phyloP scores from a whole-genome alignment of 1,139 yeast genomes.

The Yamadazyma conglobata region DNA sequence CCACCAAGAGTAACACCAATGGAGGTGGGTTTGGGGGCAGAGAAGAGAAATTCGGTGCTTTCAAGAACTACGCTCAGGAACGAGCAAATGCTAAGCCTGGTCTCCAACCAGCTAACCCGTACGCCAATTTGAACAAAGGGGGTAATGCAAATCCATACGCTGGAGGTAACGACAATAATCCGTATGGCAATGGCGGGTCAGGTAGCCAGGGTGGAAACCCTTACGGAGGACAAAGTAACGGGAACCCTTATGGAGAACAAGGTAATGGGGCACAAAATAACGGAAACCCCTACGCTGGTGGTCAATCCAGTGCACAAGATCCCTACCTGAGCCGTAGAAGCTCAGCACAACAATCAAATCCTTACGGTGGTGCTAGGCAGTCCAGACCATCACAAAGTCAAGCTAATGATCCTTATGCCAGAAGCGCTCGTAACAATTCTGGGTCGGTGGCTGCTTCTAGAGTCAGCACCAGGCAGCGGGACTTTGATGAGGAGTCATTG shows the following conservation, averaged over 20 bases:
- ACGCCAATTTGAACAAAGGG: constrained; percentile 31
- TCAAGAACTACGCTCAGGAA: constrained; percentile 57
- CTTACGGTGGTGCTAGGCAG: neutral
- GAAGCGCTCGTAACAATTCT: no score
- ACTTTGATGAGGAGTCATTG: constrained; percentile 30
- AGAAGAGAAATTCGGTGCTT: constrained; percentile 63
- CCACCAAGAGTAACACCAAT: constrained; percentile 39
- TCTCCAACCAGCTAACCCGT: constrained; percentile 46
- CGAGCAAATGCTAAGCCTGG: constrained; percentile 38
- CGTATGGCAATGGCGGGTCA: neutral
- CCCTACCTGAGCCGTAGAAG: constrained; percentile 2
- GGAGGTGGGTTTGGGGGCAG: constrained; percentile 19
- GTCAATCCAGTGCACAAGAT: neutral
- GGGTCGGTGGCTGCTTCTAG: constrained; percentile 3
- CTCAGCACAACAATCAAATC: neutral
- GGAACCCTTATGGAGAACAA: constrained; percentile 1
- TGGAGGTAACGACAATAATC: constrained; percentile 4
- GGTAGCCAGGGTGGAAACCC: constrained; percentile 1
- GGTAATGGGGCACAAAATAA: constrained; percentile 1
- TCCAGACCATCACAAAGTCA: neutral
- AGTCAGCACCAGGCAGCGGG: constrained; percentile 8
- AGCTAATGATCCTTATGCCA: neutral
- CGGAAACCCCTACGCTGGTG: neutral
- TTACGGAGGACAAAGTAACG: neutral
- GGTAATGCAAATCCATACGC: constrained; percentile 27